These are phyloP conservation scores for Lecanicillium sp. DNA, from an alignment of 2,329 filamentous ascomycete genomes.

Conservation along the genomic window DNA sequence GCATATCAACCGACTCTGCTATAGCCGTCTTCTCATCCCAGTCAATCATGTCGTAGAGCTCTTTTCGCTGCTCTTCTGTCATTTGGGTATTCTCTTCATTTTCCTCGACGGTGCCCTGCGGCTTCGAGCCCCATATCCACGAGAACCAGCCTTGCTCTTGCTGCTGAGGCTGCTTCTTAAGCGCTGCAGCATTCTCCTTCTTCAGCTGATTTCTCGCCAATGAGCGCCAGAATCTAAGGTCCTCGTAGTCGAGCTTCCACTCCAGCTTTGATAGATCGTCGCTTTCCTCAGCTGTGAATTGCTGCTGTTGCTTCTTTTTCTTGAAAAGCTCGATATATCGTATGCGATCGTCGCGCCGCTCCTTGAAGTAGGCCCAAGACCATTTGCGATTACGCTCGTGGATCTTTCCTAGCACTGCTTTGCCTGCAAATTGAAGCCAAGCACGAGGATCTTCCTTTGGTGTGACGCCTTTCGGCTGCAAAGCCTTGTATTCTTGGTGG, in stretches of 20 bases:
- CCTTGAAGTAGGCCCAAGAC: slow-evolving; percentile 94
- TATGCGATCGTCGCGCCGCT: slow-evolving; percentile 80
- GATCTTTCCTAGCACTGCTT: slow-evolving; percentile 86
- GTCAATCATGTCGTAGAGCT: slow-evolving; percentile 94
- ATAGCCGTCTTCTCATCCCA: slow-evolving; percentile 95
- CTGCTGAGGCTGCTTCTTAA: slow-evolving; percentile 50
- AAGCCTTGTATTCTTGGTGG: slow-evolving; percentile 92
- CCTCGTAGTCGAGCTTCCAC: slow-evolving; percentile 84
- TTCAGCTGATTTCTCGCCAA: slow-evolving; percentile 87
- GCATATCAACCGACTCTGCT: slow-evolving; percentile 78
- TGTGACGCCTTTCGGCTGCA: slow-evolving; percentile 71
- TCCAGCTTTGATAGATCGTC: slow-evolving; percentile 72
- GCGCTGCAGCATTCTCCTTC: slow-evolving; percentile 88
- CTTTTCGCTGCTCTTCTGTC: slow-evolving; percentile 91
- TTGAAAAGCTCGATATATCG: slow-evolving; percentile 94
- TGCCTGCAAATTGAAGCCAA: slow-evolving; percentile 86
- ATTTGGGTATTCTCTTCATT: slow-evolving; percentile 71
- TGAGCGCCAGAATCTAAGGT: slow-evolving; percentile 94
- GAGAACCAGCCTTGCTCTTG: slow-evolving; percentile 74
- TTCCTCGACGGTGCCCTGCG: slow-evolving; percentile 49
- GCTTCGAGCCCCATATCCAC: slow-evolving; percentile 85
- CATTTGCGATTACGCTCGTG: slow-evolving; percentile 87
- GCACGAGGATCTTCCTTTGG: slow-evolving; percentile 86
- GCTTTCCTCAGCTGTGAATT: slow-evolving; percentile 60
- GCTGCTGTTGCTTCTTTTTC: slow-evolving; percentile 72